These are phyloP conservation scores for Beauveria caledonica DNA, from an alignment of 2,329 filamentous ascomycete species.

Conservation along the genomic window DNA sequence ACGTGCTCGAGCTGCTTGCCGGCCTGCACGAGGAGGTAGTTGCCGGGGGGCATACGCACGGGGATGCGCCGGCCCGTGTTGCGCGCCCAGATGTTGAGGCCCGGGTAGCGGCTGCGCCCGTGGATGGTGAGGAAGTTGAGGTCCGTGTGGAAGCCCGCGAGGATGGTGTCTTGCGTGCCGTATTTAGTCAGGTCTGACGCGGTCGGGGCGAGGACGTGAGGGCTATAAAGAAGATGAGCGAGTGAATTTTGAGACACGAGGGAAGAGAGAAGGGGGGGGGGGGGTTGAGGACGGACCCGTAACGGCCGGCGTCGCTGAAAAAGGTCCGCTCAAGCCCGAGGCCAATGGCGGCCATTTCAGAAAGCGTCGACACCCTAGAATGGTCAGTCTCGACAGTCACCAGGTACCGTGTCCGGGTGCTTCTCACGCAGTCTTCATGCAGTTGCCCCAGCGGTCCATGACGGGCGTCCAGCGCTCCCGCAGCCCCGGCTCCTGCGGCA, in stretches of 20 bases:
- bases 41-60: slow-evolving; percentile 49
- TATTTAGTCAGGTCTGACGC: slow-evolving; percentile 49
- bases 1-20: slow-evolving; percentile 56
- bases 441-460: slow-evolving; percentile 50
- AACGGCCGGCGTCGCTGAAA: slow-evolving; percentile 47
- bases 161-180: slow-evolving; percentile 46
- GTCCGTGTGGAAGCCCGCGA: slow-evolving; percentile 56
- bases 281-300: slow-evolving; percentile 40
- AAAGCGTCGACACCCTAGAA: slow-evolving; percentile 43
- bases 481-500: slow-evolving; percentile 41
- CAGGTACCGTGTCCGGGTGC: not conserved
- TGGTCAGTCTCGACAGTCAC: not conserved
- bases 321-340: slow-evolving; percentile 43
- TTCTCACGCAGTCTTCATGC: slow-evolving; percentile 50
- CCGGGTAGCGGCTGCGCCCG: slow-evolving; percentile 53
- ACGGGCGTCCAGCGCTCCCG: slow-evolving; percentile 41
- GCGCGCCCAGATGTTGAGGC: slow-evolving; percentile 55
- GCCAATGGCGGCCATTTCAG: slow-evolving; percentile 51
- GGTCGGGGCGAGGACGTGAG: slow-evolving; percentile 53
- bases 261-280: not conserved
- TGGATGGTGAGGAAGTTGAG: slow-evolving; percentile 59
- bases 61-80: slow-evolving; percentile 52
- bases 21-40: slow-evolving; percentile 52
- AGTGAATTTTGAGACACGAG: not conserved
- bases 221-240: slow-evolving; percentile 26